Evolutionary conservation across 2,329 filamentous ascomycete species (phyloP).

Genomic region (Scopulariopsis brevicaulis): DNA sequence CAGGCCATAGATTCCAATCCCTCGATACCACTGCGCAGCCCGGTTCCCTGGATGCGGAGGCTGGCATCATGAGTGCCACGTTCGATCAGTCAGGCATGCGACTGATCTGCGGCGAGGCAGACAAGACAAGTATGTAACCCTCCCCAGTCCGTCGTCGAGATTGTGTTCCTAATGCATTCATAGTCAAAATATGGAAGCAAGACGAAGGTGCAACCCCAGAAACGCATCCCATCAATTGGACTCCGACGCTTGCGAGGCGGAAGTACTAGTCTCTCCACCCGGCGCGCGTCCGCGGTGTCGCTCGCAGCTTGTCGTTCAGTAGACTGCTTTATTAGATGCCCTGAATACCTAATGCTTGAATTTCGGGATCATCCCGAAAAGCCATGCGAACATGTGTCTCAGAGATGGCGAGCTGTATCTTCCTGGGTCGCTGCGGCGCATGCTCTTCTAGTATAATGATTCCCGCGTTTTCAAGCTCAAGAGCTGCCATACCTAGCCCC

Average conservation of each 20-base stretch:
- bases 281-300: too few species aligned
- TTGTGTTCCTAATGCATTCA: background rate
- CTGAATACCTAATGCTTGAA: slow-evolving; percentile 63
- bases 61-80: slow-evolving; percentile 86
- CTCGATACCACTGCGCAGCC: slow-evolving; percentile 89
- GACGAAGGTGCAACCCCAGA: slow-evolving; percentile 87
- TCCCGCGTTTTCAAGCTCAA: slow-evolving; percentile 78
- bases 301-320: slow-evolving; percentile 4
- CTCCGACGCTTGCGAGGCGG: slow-evolving; percentile 64
- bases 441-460: slow-evolving; percentile 75
- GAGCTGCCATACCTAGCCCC: slow-evolving; percentile 34
- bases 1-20: slow-evolving; percentile 81
- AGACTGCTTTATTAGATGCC: background rate
- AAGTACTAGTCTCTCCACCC: slow-evolving; percentile 67
- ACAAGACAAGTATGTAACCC: slow-evolving; percentile 69
- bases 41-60: slow-evolving; percentile 85
- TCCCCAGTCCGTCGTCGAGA: background rate
- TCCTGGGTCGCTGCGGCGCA: slow-evolving; percentile 74
- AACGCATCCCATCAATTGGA: slow-evolving; percentile 87
- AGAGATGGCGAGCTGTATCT: slow-evolving; percentile 73
- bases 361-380: slow-evolving; percentile 77
- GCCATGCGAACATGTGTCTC: slow-evolving; percentile 87
- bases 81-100: slow-evolving; percentile 85
- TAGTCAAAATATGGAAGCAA: slow-evolving; percentile 91
- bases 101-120: slow-evolving; percentile 87